phyloP scores from a whole-genome alignment of 2,329 filamentous ascomycete genomes.

The Bisporella sp. region DNA sequence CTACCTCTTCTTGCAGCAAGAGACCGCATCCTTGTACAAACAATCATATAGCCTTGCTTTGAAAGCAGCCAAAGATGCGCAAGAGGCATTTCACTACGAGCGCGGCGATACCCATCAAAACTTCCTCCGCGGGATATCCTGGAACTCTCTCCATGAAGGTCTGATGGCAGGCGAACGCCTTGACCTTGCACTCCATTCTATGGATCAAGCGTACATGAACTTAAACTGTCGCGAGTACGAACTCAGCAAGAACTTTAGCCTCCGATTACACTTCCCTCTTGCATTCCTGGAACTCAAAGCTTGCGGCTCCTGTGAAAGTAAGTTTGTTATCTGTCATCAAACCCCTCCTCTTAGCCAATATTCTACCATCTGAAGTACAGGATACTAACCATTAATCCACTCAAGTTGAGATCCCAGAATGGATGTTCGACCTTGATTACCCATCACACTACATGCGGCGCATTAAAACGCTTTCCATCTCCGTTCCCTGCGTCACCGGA shows the following conservation, averaged over 20 bases:
- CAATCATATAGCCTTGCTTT: background rate
- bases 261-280: constrained; percentile 1
- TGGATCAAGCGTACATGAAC: constrained; percentile 1
- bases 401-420: constrained; percentile 4
- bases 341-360: background rate
- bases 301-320: constrained; percentile 2
- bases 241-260: constrained; percentile 1
- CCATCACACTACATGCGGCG: constrained; percentile 8
- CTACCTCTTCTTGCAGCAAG: constrained; percentile 1
- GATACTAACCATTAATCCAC: background rate
- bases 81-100: background rate
- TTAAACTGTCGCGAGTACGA: constrained; percentile 2
- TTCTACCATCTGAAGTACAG: background rate
- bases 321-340: background rate
- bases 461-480: constrained; percentile 1
- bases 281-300: constrained; percentile 4
- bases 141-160: constrained; percentile 2
- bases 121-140: background rate
- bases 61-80: background rate
- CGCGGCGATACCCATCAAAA: background rate
- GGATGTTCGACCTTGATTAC: constrained; percentile 8
- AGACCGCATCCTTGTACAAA: background rate
- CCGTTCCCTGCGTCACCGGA: background rate
- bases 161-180: constrained; percentile 4
- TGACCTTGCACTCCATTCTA: background rate